Evolutionary conservation across 345 rosid genomes (phyloP).

Genomic region (Cardamine resedifolia): DNA sequence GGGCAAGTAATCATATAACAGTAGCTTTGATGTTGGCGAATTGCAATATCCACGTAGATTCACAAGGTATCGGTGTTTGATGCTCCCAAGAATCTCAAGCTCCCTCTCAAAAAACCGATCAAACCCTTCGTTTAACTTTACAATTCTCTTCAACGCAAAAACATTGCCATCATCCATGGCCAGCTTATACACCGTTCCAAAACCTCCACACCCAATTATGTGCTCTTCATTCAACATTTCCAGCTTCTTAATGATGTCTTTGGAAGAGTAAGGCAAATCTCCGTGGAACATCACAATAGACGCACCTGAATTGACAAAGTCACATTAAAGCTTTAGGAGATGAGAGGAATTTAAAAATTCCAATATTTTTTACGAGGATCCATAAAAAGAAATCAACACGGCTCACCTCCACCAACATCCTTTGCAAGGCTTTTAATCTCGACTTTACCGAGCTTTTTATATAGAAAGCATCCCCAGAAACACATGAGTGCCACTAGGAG

Average conservation of each 20-base stretch:
- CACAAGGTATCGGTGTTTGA: conserved; percentile 87
- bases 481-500: conserved; percentile 98
- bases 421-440: conserved; percentile 74
- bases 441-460: conserved; percentile 91
- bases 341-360: not conserved
- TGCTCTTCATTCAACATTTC: conserved; percentile 87
- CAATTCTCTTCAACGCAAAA: conserved; percentile 85
- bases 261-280: conserved; percentile 92
- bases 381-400: not conserved
- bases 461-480: conserved; percentile 98
- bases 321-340: not conserved
- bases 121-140: conserved; percentile 85
- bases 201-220: conserved; percentile 86
- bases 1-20: conserved; percentile 83
- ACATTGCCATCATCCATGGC: conserved; percentile 96
- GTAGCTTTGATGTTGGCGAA: conserved; percentile 82
- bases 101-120: conserved; percentile 96
- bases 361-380: not conserved
- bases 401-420: conserved; percentile 81
- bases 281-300: conserved; percentile 98
- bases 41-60: conserved; percentile 97
- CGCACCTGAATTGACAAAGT: conserved; percentile 64
- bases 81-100: conserved; percentile 98
- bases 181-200: conserved; percentile 89
- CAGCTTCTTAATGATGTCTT: conserved; percentile 82